Evolutionary conservation across 148 eudicot genomes (phyloP), one percentile per base, ranked within the genome.

Genomic region (Drosera capensis): DNA sequence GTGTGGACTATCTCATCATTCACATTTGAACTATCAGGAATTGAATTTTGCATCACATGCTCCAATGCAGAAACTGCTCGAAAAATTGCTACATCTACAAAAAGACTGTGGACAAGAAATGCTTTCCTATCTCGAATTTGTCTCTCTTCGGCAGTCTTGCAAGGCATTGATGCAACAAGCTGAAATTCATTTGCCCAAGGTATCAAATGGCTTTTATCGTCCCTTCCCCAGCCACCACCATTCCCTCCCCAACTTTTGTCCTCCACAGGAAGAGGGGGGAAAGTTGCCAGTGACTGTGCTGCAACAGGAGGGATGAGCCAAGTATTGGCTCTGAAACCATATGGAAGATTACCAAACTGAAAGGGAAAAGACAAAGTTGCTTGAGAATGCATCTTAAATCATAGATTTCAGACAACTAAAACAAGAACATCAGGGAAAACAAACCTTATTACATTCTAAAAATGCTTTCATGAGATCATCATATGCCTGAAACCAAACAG

Each of bases 311-410:
- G 95, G 51, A 82, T 77, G 40, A 92, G 90, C 99, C 99, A 92
- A 35, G 99, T 92, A 68, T 92, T 92, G 67, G 99, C 90, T 74
- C 94, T 68, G 73, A 85, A 92, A 38, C 99, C 99, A 61, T 65
- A 92, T 3, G 99, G 99, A 15, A 92, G 83, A 71, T 92, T 92
- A 5, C 99, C 99, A 68, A 92, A 92, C 99, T 92, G 77, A 73
- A 72, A 35, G 24, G 25, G 37, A 51, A 62, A 52, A 37, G 12
- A 40, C 40, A 25, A 7, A 42, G 45, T 26, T 60, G 49, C 14
- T 55, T 47, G 20, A 43, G 25, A 25, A n/a, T 25, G 16, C 17
- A 34, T 15, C 38, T 34, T 15, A 34, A 2, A 3, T 11, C 6
- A 31, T n/a, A 34, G 38, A 11, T n/a, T 6, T 11, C 31, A 46